A percentile compares a stretch with the other conserved stretches of the same genome.
Evolutionary conservation across 2,329 filamentous ascomycete genomes (phyloP).

Genomic region (Scortechinia acanthostroma): DNA sequence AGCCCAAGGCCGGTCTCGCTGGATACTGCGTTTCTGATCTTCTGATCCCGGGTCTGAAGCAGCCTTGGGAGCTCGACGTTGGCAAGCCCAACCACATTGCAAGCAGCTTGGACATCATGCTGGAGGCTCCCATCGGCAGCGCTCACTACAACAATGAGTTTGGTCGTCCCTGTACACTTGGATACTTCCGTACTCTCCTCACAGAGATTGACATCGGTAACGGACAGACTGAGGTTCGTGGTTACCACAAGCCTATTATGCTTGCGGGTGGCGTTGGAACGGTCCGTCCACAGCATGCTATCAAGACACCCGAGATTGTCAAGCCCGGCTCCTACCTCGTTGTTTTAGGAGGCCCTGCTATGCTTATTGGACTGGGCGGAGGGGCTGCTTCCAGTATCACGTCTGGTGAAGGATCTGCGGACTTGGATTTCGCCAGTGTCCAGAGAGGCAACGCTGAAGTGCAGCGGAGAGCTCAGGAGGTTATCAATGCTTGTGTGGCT

Average conservation of each 20-base stretch:
- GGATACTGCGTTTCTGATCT: conserved; percentile 96
- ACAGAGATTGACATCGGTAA: conserved; percentile 53
- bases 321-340: conserved; percentile 83
- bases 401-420: conserved; percentile 80
- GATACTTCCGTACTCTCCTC: conserved; percentile 86
- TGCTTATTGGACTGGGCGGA: conserved; percentile 93
- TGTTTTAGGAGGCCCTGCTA: conserved; percentile 89
- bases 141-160: conserved; percentile 98
- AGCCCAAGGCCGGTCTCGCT: conserved; percentile 81
- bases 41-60: conserved; percentile 72
- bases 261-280: conserved; percentile 92
- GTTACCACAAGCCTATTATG: conserved; percentile 98
- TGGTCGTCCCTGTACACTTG: conserved; percentile 78
- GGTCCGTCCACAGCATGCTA: conserved; percentile 80
- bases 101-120: conserved; percentile 91
- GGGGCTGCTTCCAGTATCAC: conserved; percentile 89
- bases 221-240: conserved; percentile 34
- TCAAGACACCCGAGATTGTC: conserved; percentile 76
- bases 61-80: conserved; percentile 86
- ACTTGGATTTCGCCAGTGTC: conserved; percentile 93
- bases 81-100: conserved; percentile 88
- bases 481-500: conserved; percentile 87
- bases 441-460: conserved; percentile 96
- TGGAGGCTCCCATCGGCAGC: conserved; percentile 90
- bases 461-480: conserved; percentile 90